Evolutionary conservation across 345 rosid genomes (phyloP), one percentile per base, ranked within the genome.

Genomic region (Ceriops zippeliana): DNA sequence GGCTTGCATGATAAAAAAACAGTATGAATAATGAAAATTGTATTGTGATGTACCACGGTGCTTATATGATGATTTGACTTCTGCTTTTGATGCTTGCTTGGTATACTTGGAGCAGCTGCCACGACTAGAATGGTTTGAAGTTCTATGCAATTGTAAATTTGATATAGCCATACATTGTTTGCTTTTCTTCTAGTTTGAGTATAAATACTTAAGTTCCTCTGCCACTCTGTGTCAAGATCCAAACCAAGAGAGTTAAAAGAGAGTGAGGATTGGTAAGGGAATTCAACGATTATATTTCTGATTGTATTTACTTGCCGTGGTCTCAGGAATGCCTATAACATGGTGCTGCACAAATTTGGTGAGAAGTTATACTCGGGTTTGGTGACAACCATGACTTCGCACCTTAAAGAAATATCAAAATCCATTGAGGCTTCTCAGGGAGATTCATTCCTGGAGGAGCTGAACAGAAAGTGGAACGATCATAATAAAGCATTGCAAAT

Each of bases 331-430:
- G 99, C 99, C 7, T 95, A 95, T 86, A 91, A 91, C 72, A 95
- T 95, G 99, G 99, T 95, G 68, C 90, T 95, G 65, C 96, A 95
- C 78, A 95, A 95, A 83, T 91, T 86, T 63, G 99, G 97, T 7
- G 99, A 95, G 71, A 90, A 83, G 83, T 81, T 95, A 42, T 95
- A 91, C 65, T 74, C 84, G 5, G 99, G 97, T 37, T 79, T 95
- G 79, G 90, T 91, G 21, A 53, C 82, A 6, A 91, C 99, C 31
- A 95, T 95, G 97, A 95, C 97, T 46, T 78, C 82, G 6, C 99
- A 91, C 82, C 92, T 95, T 70, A 88, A 81, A 69, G 92, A 88
- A 51, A 91, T 87, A 71, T 84, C 90, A 16, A 91, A 86, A 79
- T 82, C 85, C 1, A 86, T 91, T 27, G 97, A 91, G 76, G 92